Conservation (phyloP, 306 rosid species). For the Cucumis hystrix region DNA sequence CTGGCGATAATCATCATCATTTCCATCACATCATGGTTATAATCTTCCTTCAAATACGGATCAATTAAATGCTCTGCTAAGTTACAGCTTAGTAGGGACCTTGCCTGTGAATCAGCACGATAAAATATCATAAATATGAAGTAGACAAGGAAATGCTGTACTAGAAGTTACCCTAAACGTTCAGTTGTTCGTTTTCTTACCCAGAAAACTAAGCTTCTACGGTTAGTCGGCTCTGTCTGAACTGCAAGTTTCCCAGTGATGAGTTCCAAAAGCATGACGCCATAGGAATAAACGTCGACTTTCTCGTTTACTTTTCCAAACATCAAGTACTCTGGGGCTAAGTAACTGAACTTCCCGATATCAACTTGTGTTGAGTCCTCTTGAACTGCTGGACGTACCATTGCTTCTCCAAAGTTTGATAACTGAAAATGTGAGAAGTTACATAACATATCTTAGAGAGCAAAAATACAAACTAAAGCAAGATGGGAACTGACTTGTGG, state of each 20-base stretch:
- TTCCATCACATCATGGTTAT: conserved; percentile 33
- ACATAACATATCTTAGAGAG: neutral
- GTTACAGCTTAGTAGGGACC: conserved; percentile 27
- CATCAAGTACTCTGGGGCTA: conserved; percentile 38
- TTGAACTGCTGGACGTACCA: conserved; percentile 12
- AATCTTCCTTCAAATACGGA: conserved; percentile 24
- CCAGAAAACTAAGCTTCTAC: conserved; percentile 36
- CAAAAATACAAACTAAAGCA: neutral
- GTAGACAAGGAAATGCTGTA: neutral
- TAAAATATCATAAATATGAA: neutral
- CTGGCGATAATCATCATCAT: conserved; percentile 30
- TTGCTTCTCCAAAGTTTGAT: conserved; percentile 37
- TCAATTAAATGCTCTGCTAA: conserved; percentile 22
- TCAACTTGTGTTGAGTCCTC: conserved; percentile 8
- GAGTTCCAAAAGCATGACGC: conserved; percentile 40
- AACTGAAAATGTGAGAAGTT: conserved; percentile 16
- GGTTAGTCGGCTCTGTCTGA: conserved; percentile 17
- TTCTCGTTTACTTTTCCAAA: conserved; percentile 34
- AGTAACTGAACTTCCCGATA: conserved; percentile 28
- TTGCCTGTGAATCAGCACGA: conserved; percentile 20
- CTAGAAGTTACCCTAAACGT: neutral
- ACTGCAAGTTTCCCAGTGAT: conserved; percentile 39
- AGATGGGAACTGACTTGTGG: conserved; percentile 22
- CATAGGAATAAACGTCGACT: conserved; percentile 35
- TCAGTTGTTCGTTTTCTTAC: conserved; percentile 11